Base-by-base conservation (phyloP, 495 filamentous ascomycete genomes). In the Penicillium verhagenii region DNA sequence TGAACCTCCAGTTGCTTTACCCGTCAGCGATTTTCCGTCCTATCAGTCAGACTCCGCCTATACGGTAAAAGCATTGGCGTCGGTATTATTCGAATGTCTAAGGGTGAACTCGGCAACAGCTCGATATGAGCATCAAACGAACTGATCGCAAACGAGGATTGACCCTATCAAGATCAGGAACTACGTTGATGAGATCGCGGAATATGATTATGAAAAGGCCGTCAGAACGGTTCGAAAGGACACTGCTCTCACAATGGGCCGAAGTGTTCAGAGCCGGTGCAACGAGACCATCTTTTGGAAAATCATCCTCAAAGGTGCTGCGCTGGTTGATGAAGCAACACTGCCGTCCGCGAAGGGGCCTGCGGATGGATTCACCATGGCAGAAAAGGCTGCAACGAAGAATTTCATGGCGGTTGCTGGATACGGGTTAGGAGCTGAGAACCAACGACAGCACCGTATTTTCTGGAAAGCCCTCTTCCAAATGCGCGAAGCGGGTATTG, bases 401-500 rank as follows among this genome's bases (percentile, higher is more conserved):
- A 53, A 45, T 5, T 66, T 66, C 35, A 66, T 66, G 52, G 45
- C 57, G 24, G 60, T 55, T 25, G 43, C 47, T 21, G 50, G 51
- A 21, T 58, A 65, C 39, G 20, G 53, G 1, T 19, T 62, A 13
- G 46, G 63, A 18, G 23, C 51, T 5, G 50, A 54, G 43, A 66
- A 66, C 35, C 53, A 63, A 33, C 51, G 48, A 13, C 52, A 61
- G 21, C 63, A 19, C 29, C 59, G 56, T 10, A 45, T 52, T 50
- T 54, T 64, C 39, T 61, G 52, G 61, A 61, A 65, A 24, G 57
- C 50, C 26, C 24, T 65, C 45, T 62, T 47, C 35, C 0, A 65
- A n/a, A 63, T 66, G 33, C 56, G 59, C 25, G 33, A 58, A 45
- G 53, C 45, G 23, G 53, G 59, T 6, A 46, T 56, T 54, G 38